Evolutionary conservation across 2,329 filamentous ascomycete species (phyloP).

Genomic region (Penicillium olsonii): DNA sequence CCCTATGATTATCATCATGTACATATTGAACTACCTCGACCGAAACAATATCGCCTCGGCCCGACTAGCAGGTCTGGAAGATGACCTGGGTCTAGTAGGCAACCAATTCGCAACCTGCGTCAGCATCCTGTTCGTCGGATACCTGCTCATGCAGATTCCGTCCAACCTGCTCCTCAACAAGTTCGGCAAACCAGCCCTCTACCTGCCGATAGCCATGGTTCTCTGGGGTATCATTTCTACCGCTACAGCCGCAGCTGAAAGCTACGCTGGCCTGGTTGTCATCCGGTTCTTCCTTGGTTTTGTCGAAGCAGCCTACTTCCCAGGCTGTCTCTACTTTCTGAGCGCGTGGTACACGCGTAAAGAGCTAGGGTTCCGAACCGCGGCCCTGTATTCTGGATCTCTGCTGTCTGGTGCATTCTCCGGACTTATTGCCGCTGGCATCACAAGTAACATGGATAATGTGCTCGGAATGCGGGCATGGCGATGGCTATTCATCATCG

Average conservation of each 20-base stretch:
- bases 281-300: constrained; percentile 51
- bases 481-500: constrained; percentile 69
- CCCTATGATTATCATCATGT: constrained; percentile 71
- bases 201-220: constrained; percentile 57
- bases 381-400: constrained; percentile 60
- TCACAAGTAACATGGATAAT: constrained; percentile 66
- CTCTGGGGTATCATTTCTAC: constrained; percentile 65
- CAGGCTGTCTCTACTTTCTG: constrained; percentile 43
- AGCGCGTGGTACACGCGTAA: constrained; percentile 25
- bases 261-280: constrained; percentile 50
- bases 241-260: constrained; percentile 37
- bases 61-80: constrained; percentile 34
- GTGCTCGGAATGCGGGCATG: constrained; percentile 58
- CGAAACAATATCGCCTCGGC: constrained; percentile 56
- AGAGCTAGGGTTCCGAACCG: constrained; percentile 44
- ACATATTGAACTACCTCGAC: constrained; percentile 73
- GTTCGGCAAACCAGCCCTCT: constrained; percentile 52
- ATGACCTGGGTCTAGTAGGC: constrained; percentile 18
- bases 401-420: constrained; percentile 73
- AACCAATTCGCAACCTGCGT: constrained; percentile 34
- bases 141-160: constrained; percentile 63
- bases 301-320: constrained; percentile 38
- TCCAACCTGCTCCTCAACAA: constrained; percentile 54
- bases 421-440: constrained; percentile 64
- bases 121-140: constrained; percentile 56